Base-by-base conservation (phyloP, 2,329 filamentous ascomycete genomes). In the Colletotrichum limetticola region DNA sequence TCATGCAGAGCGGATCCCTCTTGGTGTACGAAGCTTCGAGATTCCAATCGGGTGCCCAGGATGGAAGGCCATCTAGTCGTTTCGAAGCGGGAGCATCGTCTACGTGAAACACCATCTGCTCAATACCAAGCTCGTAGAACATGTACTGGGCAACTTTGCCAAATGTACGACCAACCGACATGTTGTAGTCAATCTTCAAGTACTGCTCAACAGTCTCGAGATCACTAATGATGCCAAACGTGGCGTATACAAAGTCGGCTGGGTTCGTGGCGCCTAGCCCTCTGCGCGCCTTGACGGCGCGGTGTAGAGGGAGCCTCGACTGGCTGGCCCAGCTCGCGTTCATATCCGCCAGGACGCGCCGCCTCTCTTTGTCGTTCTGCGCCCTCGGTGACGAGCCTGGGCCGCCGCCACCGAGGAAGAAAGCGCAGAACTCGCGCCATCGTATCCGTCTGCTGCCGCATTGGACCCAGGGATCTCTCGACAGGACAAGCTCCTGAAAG, bases 401-500 rank as follows among this genome's bases (percentile, higher is more conserved):
- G 9, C 26, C 32, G 4, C 11, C 11, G 4, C 46, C n/a, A 7
- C 12, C 63, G 32, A 71, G 32, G 28, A 67, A 37, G 14, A 61
- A 28, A 24, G 28, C 26, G 16, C 63, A 67, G 14, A 67, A 49
- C 6, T 55, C 42, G 7, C 24, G n/a, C 66, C 70, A 72, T 1
- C 66, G 66, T 22, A 60, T 22, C 0, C 70, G 55, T 9, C 66
- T 66, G 1, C 62, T 63, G 9, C 76, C 77, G 58, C 78, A 79
- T 26, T 76, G 77, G 3, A 81, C 75, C 42, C 72, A 68, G 4
- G 79, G 65, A 8, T 73, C 62, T 9, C 70, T 58, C 5, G 79
- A 79, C 22, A 73, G 72, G 0, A 75, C 74, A 42, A 81, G 75
- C 53, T 81, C 79, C 53, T 80, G 79, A 19, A 81, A 72, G 19